phyloP scores from a whole-genome alignment of 345 rosid species.

The Populus nigra region DNA sequence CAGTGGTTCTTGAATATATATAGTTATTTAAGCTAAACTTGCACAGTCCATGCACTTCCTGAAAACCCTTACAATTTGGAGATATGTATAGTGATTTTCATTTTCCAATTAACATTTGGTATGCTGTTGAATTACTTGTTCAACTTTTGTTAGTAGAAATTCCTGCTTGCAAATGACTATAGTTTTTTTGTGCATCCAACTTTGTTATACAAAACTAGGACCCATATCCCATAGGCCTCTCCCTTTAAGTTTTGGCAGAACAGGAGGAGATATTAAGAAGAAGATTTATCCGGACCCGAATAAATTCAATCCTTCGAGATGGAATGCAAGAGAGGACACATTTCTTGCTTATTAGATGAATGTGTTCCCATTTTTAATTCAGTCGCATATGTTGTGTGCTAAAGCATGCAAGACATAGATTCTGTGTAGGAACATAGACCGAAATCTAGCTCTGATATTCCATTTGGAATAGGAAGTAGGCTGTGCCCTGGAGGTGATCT shows the following conservation, averaged over 20 bases:
- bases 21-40: neutral
- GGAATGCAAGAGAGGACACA: conserved; percentile 36
- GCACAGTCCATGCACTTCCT: neutral
- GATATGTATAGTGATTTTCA: no score
- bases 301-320: conserved; percentile 44
- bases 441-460: conserved; percentile 49
- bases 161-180: no score
- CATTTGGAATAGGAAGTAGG: conserved; percentile 53
- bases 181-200: no score
- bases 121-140: no score
- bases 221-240: no score
- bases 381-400: neutral
- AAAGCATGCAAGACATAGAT: neutral
- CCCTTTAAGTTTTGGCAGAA: conserved; percentile 21
- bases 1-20: neutral
- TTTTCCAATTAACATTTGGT: no score
- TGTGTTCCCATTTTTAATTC: neutral
- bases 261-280: conserved; percentile 30
- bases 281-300: conserved; percentile 35
- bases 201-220: no score
- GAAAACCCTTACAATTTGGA: no score
- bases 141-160: no score
- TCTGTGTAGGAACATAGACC: conserved; percentile 25
- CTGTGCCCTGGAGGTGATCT: conserved; percentile 52
- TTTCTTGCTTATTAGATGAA: neutral